A percentile compares a stretch with the other conserved stretches of the same genome.
Evolutionary conservation across 1,284 basidiomycete species (phyloP).

Genomic region (Puccinia horiana): DNA sequence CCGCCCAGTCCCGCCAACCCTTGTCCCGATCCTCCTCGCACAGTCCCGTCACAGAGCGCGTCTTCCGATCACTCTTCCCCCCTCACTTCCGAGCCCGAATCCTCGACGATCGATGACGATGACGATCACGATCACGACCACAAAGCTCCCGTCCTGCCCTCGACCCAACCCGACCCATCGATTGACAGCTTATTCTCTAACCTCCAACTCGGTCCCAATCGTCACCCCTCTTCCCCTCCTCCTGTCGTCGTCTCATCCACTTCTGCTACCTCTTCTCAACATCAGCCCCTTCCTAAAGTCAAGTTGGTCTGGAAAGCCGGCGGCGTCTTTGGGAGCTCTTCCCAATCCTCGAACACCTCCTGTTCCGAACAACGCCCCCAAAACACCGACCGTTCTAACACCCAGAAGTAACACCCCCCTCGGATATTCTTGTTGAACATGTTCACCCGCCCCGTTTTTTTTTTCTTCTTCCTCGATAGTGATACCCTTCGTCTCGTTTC

Average conservation of each 20-base stretch:
- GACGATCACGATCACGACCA: neutral
- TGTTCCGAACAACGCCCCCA: neutral
- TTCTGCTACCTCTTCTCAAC: neutral
- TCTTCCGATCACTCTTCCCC: neutral
- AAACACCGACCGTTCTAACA: neutral
- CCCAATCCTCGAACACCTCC: neutral
- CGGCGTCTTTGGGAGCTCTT: neutral
- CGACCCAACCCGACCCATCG: neutral
- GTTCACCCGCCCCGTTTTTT: no score
- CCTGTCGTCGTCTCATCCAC: neutral
- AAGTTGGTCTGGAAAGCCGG: constrained; percentile 31
- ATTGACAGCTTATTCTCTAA: constrained; percentile 18
- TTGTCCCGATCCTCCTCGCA: neutral
- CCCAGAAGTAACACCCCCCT: neutral
- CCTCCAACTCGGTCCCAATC: neutral
- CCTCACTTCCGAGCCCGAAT: neutral
- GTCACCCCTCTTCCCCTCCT: neutral
- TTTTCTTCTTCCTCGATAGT: neutral
- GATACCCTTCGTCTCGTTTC: no score
- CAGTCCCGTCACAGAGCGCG: neutral
- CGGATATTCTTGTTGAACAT: no score
- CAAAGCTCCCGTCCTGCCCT: neutral
- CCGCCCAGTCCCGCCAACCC: neutral
- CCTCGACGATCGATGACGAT: neutral
- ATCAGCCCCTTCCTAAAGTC: neutral